Evolutionary conservation across 2,329 filamentous ascomycete species (phyloP), one percentile per base, ranked within the genome.

Genomic region (Fusarium austroafricanum): DNA sequence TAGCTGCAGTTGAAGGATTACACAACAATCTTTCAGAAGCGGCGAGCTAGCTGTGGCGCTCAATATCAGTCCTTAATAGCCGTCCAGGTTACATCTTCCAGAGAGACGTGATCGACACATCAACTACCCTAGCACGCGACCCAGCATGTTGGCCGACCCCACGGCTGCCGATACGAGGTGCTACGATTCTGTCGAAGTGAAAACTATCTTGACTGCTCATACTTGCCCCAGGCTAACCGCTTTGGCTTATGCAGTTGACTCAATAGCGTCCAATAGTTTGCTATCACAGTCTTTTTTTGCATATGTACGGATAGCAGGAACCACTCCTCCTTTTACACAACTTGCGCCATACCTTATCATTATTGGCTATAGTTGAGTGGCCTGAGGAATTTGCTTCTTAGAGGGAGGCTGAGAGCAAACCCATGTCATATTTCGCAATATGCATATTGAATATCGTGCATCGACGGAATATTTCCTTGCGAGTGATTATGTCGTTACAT

Each of bases 141-240:
- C 49, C 49, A 53, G 47, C 45, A 67, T 70, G 51, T 45, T 51
- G 66, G 44, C 49, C 35, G 52, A 51, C 56, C 66, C 45, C 52
- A 62, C 52, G 61, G 45, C 31, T 60, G 40, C 47, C 50, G 43
- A 69, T 69, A 69, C 66, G 67, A 69, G 67, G 50, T 67, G 28
- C 35, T 39, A 21, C 31, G 39, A 64, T 51, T 18, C 39, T 37
- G 46, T 40, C 26, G 43, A 50, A 47, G 53, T 54, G 62, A 47
- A 58, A 67, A 44, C 23, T 35, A 15, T 31, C 29, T 45, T 66
- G 49, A 46, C 40, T 35, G 31, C 45, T 54, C 39, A 53, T 45
- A 42, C 38, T 61, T 63, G 67, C 15, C 61, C 23, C n/a, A 18
- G 38, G 46, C 47, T 69, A 66, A 44, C 53, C 57, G 23, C 53